Evolutionary conservation across 1,284 basidiomycete genomes (phyloP).

Genomic region (Fomes fomentarius): DNA sequence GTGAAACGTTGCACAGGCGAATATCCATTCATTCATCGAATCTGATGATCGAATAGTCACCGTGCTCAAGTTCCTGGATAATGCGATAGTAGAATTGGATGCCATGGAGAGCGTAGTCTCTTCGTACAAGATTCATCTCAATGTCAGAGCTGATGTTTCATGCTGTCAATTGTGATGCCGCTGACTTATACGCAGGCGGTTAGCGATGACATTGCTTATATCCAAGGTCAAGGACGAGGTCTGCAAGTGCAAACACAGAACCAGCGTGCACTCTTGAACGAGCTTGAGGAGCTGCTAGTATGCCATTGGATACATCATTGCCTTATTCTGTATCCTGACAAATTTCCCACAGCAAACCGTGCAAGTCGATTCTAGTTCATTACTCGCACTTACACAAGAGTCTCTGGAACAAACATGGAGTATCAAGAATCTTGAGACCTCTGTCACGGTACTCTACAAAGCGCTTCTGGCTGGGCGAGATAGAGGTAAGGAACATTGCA

Average conservation of each 20-base stretch:
- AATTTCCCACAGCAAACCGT: slow-evolving; percentile 78
- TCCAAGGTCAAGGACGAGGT: slow-evolving; percentile 96
- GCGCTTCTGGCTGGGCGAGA: slow-evolving; percentile 91
- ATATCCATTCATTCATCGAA: slow-evolving; percentile 96
- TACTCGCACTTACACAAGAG: slow-evolving; percentile 83
- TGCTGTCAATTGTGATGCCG: neutral
- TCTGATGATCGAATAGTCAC: slow-evolving; percentile 85
- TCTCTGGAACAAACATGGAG: slow-evolving; percentile 80
- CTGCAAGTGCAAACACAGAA: slow-evolving; percentile 98
- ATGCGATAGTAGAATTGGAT: slow-evolving; percentile 85
- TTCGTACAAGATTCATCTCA: slow-evolving; percentile 93
- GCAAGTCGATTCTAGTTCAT: slow-evolving; percentile 81
- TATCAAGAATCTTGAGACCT: slow-evolving; percentile 80
- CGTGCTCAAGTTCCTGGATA: slow-evolving; percentile 90
- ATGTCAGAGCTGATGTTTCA: slow-evolving; percentile 58
- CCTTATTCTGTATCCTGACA: neutral
- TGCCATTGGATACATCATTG: slow-evolving; percentile 24
- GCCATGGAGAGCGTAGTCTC: slow-evolving; percentile 85
- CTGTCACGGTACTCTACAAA: slow-evolving; percentile 92
- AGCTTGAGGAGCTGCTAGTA: slow-evolving; percentile 86
- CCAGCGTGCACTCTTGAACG: slow-evolving; percentile 80
- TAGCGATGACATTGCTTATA: slow-evolving; percentile 92
- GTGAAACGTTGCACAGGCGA: slow-evolving; percentile 64
- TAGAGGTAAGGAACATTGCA: slow-evolving; percentile 52
- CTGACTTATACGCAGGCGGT: slow-evolving; percentile 66